Evolutionary conservation across 78 protist genomes (phyloP).

Genomic region (Protostelium mycophagum): DNA sequence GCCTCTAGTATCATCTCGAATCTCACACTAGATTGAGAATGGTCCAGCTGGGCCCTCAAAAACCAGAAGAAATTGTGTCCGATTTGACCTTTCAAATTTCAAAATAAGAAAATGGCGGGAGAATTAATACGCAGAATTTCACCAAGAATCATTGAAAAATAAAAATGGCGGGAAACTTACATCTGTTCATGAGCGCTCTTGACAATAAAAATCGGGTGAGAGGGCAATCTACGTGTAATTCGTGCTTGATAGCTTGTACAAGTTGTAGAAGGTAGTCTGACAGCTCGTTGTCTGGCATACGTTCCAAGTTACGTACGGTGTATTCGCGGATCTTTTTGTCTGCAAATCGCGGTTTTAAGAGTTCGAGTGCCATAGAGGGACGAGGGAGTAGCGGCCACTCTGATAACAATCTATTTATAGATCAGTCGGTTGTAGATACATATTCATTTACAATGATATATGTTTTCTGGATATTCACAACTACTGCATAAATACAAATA

Average conservation of each 20-base stretch:
- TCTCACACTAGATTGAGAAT: conserved; percentile 51
- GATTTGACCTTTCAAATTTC: neutral
- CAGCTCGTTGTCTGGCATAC: conserved; percentile 62
- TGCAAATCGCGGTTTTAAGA: conserved; percentile 49
- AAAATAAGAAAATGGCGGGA: neutral
- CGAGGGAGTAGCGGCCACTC: conserved; percentile 41
- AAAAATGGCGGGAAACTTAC: conserved; percentile 26
- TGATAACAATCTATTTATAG: conserved; percentile 1
- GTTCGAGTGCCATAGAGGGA: conserved; percentile 60
- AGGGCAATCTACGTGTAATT: conserved; percentile 74
- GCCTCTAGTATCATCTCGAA: conserved; percentile 77
- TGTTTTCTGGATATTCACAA: no score
- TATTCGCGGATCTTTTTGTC: conserved; percentile 72
- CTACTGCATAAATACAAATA: no score
- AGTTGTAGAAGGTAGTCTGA: conserved; percentile 74
- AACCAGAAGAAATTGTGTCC: conserved; percentile 72
- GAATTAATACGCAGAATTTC: conserved; percentile 2
- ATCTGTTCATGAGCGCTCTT: conserved; percentile 58
- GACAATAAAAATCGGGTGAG: conserved; percentile 73
- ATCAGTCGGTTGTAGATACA: neutral
- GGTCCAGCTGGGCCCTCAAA: conserved; percentile 60
- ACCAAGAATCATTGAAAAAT: conserved; percentile 32
- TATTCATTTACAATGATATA: neutral
- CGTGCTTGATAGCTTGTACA: conserved; percentile 83
- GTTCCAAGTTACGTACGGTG: conserved; percentile 62